phyloP scores from a whole-genome alignment of 768 basidiomycete species.

The Naganishia onofrii region DNA sequence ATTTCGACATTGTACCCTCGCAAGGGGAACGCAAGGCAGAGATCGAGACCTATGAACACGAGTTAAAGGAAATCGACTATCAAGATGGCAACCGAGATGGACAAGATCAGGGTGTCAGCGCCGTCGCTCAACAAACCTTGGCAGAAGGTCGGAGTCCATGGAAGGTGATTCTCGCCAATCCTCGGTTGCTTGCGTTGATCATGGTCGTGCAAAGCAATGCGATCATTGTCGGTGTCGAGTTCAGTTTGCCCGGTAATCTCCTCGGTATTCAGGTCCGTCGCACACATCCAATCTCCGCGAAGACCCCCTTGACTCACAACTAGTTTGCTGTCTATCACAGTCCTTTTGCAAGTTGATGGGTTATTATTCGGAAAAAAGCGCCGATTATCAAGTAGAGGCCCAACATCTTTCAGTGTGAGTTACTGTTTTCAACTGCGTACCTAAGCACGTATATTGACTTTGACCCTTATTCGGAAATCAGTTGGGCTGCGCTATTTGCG shows the following conservation, averaged over 20 bases:
- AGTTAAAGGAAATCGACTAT: neutral
- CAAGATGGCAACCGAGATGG: too few species aligned
- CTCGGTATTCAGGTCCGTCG: conserved; percentile 26
- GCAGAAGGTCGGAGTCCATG: conserved; percentile 19
- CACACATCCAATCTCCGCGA: neutral
- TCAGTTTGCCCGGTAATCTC: conserved; percentile 28
- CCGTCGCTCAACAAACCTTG: conserved; percentile 13
- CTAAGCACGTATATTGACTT: too few species aligned
- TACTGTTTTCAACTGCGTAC: too few species aligned
- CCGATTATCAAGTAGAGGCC: conserved; percentile 8
- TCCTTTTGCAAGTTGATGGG: conserved; percentile 30
- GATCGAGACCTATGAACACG: conserved; percentile 7
- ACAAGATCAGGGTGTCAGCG: neutral
- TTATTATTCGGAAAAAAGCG: neutral
- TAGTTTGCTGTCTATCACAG: neutral
- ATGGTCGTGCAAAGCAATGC: conserved; percentile 30
- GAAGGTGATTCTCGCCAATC: conserved; percentile 29
- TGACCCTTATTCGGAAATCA: neutral
- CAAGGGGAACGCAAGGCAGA: conserved; percentile 7
- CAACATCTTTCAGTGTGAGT: conserved; percentile 11
- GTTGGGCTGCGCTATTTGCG: conserved; percentile 24
- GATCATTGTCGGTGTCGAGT: conserved; percentile 33
- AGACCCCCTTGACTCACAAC: neutral
- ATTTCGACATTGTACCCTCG: neutral
- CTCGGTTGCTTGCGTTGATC: conserved; percentile 21